A percentile compares a stretch with the other conserved stretches of the same genome.
Conservation (phyloP, 495 filamentous ascomycete species). For the Daldinia loculata region DNA sequence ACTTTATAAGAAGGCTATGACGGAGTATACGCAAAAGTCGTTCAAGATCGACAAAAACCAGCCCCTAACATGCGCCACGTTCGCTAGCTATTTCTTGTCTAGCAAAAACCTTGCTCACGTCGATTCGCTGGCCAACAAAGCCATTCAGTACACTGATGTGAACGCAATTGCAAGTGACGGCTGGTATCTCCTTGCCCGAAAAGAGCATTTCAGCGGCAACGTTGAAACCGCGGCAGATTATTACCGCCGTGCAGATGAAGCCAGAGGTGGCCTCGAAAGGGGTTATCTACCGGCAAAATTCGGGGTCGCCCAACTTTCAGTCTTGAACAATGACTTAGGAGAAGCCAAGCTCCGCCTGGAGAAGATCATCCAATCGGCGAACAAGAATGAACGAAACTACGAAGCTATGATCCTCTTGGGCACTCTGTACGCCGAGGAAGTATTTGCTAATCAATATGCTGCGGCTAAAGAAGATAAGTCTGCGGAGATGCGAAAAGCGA, state of each 20-base stretch:
- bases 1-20: constrained; percentile 93
- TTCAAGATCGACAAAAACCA: constrained; percentile 96
- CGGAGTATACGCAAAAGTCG: constrained; percentile 87
- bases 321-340: constrained; percentile 82
- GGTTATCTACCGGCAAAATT: constrained; percentile 94
- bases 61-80: constrained; percentile 87
- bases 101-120: constrained; percentile 78
- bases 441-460: constrained; percentile 77
- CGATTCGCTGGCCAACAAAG: constrained; percentile 86
- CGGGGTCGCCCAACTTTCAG: constrained; percentile 85
- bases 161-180: constrained; percentile 95
- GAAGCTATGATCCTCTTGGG: constrained; percentile 92
- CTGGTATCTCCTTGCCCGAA: constrained; percentile 91
- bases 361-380: constrained; percentile 82
- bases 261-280: constrained; percentile 84
- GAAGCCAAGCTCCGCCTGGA: constrained; percentile 94
- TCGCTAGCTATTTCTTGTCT: constrained; percentile 86
- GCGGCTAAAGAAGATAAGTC: constrained; percentile 87
- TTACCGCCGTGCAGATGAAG: constrained; percentile 87
- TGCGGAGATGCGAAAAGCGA: constrained; percentile 81
- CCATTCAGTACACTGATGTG: constrained; percentile 94
- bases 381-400: constrained; percentile 67
- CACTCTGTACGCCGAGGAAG: constrained; percentile 90
- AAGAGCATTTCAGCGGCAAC: constrained; percentile 80
- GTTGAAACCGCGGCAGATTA: constrained; percentile 75